Evolutionary conservation across 2,329 filamentous ascomycete species (phyloP), one percentile per base, ranked within the genome.

Genomic region (Stromatinia cepivora): DNA sequence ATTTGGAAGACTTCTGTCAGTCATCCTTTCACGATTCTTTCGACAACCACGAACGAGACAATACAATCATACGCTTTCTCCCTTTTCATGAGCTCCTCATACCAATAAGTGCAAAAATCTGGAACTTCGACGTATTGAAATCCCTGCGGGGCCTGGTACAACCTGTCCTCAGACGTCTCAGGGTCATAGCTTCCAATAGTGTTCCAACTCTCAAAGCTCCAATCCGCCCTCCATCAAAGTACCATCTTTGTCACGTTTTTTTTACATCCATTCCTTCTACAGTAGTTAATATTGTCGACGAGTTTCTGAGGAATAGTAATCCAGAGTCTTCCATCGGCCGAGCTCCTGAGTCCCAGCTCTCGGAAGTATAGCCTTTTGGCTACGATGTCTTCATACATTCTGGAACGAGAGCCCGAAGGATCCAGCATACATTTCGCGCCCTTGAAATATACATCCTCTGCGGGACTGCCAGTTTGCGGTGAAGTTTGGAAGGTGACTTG

Each of bases 321-420:
- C 11, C 8, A 13, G 39, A 45, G 15, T 28, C 5, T 7, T 28
- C 9, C 25, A 5, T 45, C 4, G 13, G 1, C 22, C 15, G 4
- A 45, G 9, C 1, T 17, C 15, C 17, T 22, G 39, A 59, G 31
- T 17, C 10, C 39, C 17, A 59, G 36, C 13, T 28, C 9, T 11
- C 15, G 4, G 8, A 4, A 13, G 2, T 28, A 45, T 0, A 28
- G 15, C 1, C 10, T 0, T 17, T 58, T 59, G 8, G 56, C 0
- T 28, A 9, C 22, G 15, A 6, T 28, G 1, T 1, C 8, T 34
- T 11, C 53, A 34, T 54, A 9, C 3, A 20, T 6, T 9, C 25
- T 34, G 28, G 17, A 5, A 0, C 28, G 4, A 17, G 13, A 10
- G 3, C 22, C n/a, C 42, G 57, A 17, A 20, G n/a, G 9, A 0